phyloP scores from a whole-genome alignment of 2,329 filamentous ascomycete species.

The Blastomyces parvus region DNA sequence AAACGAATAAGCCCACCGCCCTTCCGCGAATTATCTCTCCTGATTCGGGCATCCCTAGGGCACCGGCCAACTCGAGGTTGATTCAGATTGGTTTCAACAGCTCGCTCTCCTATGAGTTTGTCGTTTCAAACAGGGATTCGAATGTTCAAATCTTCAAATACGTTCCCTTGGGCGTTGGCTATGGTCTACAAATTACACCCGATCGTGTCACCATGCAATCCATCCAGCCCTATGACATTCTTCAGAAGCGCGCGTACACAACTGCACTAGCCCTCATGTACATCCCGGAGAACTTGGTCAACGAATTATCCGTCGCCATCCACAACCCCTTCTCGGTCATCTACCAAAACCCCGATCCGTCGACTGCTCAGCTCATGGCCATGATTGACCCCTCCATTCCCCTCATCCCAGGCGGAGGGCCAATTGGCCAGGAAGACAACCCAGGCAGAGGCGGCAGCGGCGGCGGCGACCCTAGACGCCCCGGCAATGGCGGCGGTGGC shows the following conservation, averaged over 20 bases:
- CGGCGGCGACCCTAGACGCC: background rate
- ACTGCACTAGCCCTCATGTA: constrained; percentile 70
- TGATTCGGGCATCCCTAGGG: constrained; percentile 46
- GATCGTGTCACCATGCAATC: constrained; percentile 56
- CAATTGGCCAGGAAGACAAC: constrained; percentile 5
- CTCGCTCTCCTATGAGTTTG: constrained; percentile 73
- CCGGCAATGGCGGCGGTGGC: constrained; percentile 14
- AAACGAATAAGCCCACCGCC: constrained; percentile 24
- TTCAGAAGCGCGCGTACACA: constrained; percentile 39
- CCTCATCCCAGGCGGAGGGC: constrained; percentile 44
- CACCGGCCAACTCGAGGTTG: constrained; percentile 56
- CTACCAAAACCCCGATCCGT: constrained; percentile 58
- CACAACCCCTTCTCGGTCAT: constrained; percentile 61
- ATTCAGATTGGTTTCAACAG: constrained; percentile 80
- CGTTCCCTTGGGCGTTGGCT: constrained; percentile 60
- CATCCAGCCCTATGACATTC: constrained; percentile 69
- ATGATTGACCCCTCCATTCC: constrained; percentile 80
- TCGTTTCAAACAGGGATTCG: constrained; percentile 60
- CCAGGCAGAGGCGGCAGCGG: constrained; percentile 1
- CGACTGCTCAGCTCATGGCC: constrained; percentile 62
- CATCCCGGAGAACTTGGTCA: constrained; percentile 62
- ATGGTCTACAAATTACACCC: constrained; percentile 44
- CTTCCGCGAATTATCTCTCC: constrained; percentile 71
- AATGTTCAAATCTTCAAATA: constrained; percentile 77
- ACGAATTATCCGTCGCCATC: constrained; percentile 58